These are phyloP conservation scores for Ophiocordyceps camponoti-rufipedis DNA, from an alignment of 2,329 filamentous ascomycete species.

Conservation along the genomic window DNA sequence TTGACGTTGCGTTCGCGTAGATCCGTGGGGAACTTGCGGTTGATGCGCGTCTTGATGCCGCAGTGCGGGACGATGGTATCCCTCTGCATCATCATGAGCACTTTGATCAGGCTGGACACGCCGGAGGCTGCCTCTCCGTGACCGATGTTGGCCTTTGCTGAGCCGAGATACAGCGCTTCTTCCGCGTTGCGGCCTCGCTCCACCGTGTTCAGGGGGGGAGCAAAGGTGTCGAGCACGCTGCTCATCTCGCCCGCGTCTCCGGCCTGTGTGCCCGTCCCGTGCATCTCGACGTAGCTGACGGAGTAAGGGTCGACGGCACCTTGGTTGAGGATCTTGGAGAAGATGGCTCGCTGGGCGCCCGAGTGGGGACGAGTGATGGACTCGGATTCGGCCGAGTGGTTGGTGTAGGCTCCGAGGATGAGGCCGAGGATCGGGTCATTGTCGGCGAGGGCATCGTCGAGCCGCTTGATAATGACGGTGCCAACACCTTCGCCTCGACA, in stretches of 20 bases:
- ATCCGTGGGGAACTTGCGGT: conserved; percentile 39
- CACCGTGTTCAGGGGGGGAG: conserved; percentile 35
- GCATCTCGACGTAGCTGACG: conserved; percentile 77
- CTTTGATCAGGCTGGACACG: conserved; percentile 45
- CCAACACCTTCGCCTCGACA: conserved; percentile 64
- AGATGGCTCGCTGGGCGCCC: conserved; percentile 53
- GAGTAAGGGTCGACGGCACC: conserved; percentile 58
- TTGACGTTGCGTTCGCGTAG: conserved; percentile 37
- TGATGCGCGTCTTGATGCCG: conserved; percentile 48
- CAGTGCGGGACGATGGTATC: conserved; percentile 45
- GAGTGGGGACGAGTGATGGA: conserved; percentile 75
- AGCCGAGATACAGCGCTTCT: conserved; percentile 39
- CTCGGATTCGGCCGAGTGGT: conserved; percentile 41
- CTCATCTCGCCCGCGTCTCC: conserved; percentile 73
- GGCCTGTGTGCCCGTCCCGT: conserved; percentile 78
- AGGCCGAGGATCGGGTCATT: conserved; percentile 63
- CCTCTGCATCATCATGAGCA: conserved; percentile 32
- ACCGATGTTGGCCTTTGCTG: conserved; percentile 47
- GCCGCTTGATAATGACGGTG: conserved; percentile 58
- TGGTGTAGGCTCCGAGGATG: conserved; percentile 52
- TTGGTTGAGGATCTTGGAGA: conserved; percentile 29
- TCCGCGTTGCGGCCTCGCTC: conserved; percentile 18
- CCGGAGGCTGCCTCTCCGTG: conserved; percentile 49
- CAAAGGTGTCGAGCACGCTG: conserved; percentile 46
- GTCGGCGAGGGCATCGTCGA: conserved; percentile 60